These are phyloP conservation scores for Chytriomyces confervae DNA, from an alignment of 192 early-diverging fungal genomes.

Conservation along the genomic window DNA sequence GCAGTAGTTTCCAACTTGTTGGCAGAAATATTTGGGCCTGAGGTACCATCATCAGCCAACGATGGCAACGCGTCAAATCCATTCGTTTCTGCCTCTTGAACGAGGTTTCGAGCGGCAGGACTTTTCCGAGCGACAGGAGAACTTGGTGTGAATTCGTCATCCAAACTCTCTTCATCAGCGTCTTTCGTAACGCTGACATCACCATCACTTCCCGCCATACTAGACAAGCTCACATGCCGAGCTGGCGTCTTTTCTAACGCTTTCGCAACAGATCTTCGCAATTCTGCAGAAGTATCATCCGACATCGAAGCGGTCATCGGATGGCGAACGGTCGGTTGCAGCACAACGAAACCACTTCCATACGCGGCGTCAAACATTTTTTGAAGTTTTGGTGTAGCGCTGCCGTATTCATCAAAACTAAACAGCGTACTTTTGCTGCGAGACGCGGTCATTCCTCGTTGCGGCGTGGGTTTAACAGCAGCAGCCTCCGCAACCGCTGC, in stretches of 20 bases:
- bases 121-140: neutral
- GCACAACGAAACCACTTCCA: conserved; percentile 31
- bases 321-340: conserved; percentile 11
- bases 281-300: neutral
- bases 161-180: neutral
- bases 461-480: neutral
- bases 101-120: neutral
- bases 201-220: neutral
- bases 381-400: conserved; percentile 34
- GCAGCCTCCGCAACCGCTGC: conserved; percentile 8
- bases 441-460: neutral
- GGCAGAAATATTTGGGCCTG: no score
- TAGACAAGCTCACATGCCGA: neutral
- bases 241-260: conserved; percentile 6
- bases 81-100: no score
- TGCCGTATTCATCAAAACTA: conserved; percentile 25
- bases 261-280: neutral
- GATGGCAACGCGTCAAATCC: no score
- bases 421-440: conserved; percentile 26
- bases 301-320: no score
- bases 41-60: no score
- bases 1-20: no score
- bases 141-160: neutral
- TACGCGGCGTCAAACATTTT: conserved; percentile 41
- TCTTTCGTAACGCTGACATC: no score